Evolutionary conservation across 371 early-diverging fungal genomes (phyloP).

Genomic region (Blakeslea trispora): DNA sequence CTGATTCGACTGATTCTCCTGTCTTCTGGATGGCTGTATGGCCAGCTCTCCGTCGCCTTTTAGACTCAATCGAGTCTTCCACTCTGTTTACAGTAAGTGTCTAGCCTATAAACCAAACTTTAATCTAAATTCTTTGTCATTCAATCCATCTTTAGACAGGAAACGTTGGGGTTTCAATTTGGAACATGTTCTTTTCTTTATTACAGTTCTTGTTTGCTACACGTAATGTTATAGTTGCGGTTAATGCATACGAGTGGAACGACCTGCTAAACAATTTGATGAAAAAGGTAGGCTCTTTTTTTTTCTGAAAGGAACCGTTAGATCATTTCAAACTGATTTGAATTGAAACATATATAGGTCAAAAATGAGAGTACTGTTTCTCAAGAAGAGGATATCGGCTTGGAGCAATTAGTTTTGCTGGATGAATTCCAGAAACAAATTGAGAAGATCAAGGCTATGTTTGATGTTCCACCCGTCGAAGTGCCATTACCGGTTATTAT

Average conservation of each 20-base stretch:
- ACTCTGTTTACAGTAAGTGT: conserved; percentile 32
- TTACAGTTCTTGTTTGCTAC: conserved; percentile 45
- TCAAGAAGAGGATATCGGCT: conserved; percentile 12
- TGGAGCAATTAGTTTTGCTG: conserved; percentile 18
- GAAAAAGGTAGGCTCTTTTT: conserved; percentile 39
- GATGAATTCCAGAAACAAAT: conserved; percentile 33
- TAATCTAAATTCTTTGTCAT: not conserved
- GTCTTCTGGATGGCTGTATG: conserved; percentile 46
- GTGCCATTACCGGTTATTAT: conserved; percentile 38
- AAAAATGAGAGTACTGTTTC: not conserved
- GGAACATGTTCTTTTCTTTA: conserved; percentile 51
- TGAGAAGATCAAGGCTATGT: conserved; percentile 38
- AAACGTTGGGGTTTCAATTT: conserved; percentile 40
- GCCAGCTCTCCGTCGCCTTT: conserved; percentile 38
- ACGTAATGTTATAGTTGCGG: conserved; percentile 41
- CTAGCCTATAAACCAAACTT: not conserved
- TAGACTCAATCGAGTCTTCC: conserved; percentile 31
- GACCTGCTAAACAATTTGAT: conserved; percentile 36
- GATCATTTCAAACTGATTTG: too few relatives aligned
- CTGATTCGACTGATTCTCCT: conserved; percentile 7
- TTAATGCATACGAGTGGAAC: conserved; percentile 53
- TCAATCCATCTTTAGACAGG: conserved; percentile 27
- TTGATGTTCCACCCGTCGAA: conserved; percentile 47
- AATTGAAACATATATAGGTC: too few relatives aligned
- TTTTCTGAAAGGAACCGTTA: too few relatives aligned